Base-by-base conservation (phyloP, 1,284 basidiomycete species). In the Pseudozyma tsukubaensis region DNA sequence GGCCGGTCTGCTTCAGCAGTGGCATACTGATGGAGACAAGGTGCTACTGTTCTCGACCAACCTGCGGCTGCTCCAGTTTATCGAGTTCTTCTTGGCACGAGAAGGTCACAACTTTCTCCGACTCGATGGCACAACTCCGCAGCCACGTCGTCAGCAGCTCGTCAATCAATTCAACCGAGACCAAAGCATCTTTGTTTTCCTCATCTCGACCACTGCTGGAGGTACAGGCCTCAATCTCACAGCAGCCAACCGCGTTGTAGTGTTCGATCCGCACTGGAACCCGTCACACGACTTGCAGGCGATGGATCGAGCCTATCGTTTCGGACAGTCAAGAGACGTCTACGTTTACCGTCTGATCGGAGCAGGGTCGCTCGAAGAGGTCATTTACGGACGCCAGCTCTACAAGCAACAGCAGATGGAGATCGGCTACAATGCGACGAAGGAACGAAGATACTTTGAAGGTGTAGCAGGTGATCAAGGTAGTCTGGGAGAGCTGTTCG, bases 391-490 rank as follows among this genome's bases (percentile, higher is more conserved):
- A 0, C 89, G 92, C 5, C 93, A 94, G 84, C 88, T 94, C 10
- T 94, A 94, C 85, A 94, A 94, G 83, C 92, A 93, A 77, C 93
- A 94, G 79, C 91, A 92, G 80, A 93, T 93, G 91, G 89, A 89
- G 14, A 93, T 93, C 51, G 93, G 90, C 0, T 94, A 94, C 80
- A 67, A 61, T 19, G 75, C 76, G 8, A 64, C 77, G 29, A 60
- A 66, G 29, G 71, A 66, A 39, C 50, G 47, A 42, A 91, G 92
- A 65, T 92, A 92, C 78, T 94, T 94, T 72, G 87, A 91, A 52
- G 92, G 92, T 16, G 88, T 94, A 0, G 92, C 93, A 80, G 91
- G 91, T 12, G 91, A 92, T 78, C 89, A 87, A 57, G 84, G 81
- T 2, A 89, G 90, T 76, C 89, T 90, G 75, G 92, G 92, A 36